Conservation (phyloP, 2,329 filamentous ascomycete species). For the Hyphodiscus sp. region DNA sequence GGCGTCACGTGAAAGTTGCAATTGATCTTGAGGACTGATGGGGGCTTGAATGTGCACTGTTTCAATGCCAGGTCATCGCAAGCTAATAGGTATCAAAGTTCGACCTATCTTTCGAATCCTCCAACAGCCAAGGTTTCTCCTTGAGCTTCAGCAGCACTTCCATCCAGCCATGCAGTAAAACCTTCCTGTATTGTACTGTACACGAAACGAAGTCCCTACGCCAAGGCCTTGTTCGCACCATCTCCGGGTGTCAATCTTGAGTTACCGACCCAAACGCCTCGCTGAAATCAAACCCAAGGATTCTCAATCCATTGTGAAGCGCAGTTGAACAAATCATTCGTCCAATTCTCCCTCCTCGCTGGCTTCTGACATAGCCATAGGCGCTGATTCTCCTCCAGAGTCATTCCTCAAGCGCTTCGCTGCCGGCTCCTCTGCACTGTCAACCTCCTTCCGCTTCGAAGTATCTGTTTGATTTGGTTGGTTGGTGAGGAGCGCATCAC, state of each 20-base stretch:
- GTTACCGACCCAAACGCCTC: conserved; percentile 2
- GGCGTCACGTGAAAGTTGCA: too few species aligned
- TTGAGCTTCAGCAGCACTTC: background rate
- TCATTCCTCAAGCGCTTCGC: conserved; percentile 12
- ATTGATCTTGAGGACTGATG: too few species aligned
- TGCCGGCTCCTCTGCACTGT: background rate
- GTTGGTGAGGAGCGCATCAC: background rate
- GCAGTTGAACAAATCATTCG: conserved; percentile 7
- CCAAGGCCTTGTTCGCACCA: background rate
- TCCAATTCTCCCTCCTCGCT: conserved; percentile 23
- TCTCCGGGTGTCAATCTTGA: background rate
- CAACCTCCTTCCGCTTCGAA: conserved; percentile 14
- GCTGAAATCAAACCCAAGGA: background rate
- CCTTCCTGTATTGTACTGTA: background rate
- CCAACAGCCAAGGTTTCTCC: background rate
- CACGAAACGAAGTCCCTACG: background rate
- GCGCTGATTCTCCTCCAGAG: background rate
- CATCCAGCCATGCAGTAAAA: background rate
- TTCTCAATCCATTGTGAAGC: background rate
- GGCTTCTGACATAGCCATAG: conserved; percentile 6
- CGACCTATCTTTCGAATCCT: background rate
- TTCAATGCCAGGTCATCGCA: too few species aligned
- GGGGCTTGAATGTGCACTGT: too few species aligned
- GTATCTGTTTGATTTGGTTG: background rate
- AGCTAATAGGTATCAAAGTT: background rate